These are phyloP conservation scores for Hypsizygus marmoreus DNA, from an alignment of 768 basidiomycete genomes.

Conservation along the genomic window DNA sequence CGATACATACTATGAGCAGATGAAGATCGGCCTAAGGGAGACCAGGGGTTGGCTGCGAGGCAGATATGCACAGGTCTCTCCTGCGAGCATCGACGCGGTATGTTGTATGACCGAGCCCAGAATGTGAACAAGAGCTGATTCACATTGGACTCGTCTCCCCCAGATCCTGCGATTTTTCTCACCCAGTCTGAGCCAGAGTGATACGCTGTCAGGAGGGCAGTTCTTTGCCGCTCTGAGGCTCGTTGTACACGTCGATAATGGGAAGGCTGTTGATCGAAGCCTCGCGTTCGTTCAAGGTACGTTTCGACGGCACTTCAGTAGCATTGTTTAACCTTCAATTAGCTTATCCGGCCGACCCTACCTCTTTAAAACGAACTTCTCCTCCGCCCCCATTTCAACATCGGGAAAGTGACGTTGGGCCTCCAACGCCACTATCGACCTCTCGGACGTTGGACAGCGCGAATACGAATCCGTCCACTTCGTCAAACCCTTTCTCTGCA, in stretches of 20 bases:
- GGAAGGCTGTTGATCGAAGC: conserved; percentile 61
- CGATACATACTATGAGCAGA: conserved; percentile 56
- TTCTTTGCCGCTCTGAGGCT: conserved; percentile 78
- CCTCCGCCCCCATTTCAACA: conserved; percentile 3
- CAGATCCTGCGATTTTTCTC: conserved; percentile 71
- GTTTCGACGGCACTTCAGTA: conserved; percentile 26
- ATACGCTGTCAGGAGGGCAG: conserved; percentile 65
- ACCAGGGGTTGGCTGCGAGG: conserved; percentile 77
- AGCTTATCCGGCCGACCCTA: conserved; percentile 19
- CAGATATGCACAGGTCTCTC: conserved; percentile 57
- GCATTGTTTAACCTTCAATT: neutral
- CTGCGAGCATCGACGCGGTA: conserved; percentile 60
- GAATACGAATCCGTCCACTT: conserved; percentile 10
- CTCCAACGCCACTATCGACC: conserved; percentile 8
- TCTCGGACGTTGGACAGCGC: neutral
- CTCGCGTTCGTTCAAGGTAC: conserved; percentile 79
- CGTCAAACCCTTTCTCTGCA: conserved; percentile 7
- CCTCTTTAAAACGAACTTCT: conserved; percentile 7
- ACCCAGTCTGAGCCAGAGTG: conserved; percentile 51
- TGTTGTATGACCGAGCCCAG: conserved; percentile 1
- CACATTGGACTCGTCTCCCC: too few relatives aligned
- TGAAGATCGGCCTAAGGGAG: conserved; percentile 62
- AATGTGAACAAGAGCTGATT: too few relatives aligned
- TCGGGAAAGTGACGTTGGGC: neutral
- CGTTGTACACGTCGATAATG: conserved; percentile 59